These are phyloP conservation scores for Durio zibethinus DNA, from an alignment of 345 rosid species.

Conservation along the genomic window DNA sequence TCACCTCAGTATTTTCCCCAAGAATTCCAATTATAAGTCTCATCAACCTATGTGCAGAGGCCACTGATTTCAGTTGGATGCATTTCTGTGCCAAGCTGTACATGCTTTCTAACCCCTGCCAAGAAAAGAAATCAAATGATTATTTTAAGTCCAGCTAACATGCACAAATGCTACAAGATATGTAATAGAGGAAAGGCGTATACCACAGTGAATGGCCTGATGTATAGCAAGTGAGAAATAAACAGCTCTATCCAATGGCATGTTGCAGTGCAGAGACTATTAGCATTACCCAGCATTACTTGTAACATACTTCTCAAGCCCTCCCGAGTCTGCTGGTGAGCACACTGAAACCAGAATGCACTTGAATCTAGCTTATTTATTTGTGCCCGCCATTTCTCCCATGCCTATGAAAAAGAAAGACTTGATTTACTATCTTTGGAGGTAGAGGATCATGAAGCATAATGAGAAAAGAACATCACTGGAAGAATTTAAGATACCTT, in stretches of 20 bases:
- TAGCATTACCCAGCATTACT: slow-evolving; percentile 75
- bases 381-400: slow-evolving; percentile 95
- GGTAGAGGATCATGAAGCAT: background rate
- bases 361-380: slow-evolving; percentile 79
- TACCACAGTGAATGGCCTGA: slow-evolving; percentile 88
- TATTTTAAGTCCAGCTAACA: slow-evolving; percentile 10
- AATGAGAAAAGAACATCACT: slow-evolving; percentile 3
- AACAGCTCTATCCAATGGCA: slow-evolving; percentile 79
- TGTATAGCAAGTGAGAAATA: slow-evolving; percentile 71
- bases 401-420: slow-evolving; percentile 47
- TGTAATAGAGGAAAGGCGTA: slow-evolving; percentile 17
- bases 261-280: slow-evolving; percentile 53
- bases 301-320: slow-evolving; percentile 88
- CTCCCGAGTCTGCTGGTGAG: slow-evolving; percentile 71
- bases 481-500: slow-evolving; percentile 55
- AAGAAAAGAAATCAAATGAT: slow-evolving; percentile 16
- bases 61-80: slow-evolving; percentile 62
- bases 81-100: slow-evolving; percentile 80
- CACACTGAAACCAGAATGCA: slow-evolving; percentile 87
- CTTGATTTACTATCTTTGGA: background rate
- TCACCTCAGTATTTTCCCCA: slow-evolving; percentile 86
- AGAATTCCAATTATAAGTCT: slow-evolving; percentile 73
- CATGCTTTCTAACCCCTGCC: slow-evolving; percentile 91
- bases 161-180: background rate
- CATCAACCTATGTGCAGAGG: slow-evolving; percentile 65